Evolutionary conservation across 1,284 basidiomycete genomes (phyloP).

Genomic region (Cutaneotrichosporon spelunceum): DNA sequence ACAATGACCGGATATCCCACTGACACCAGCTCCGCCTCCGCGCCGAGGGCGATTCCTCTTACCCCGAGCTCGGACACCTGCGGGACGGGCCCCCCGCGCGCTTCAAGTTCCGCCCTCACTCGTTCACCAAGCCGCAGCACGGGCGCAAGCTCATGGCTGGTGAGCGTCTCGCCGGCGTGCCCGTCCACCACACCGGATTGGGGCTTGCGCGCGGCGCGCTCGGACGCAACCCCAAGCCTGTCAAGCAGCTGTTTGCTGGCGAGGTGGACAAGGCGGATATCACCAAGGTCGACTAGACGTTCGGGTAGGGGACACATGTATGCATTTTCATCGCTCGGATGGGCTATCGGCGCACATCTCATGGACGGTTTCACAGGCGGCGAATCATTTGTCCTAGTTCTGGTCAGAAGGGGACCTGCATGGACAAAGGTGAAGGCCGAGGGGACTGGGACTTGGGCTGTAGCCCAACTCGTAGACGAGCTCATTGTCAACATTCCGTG

Average conservation of each 20-base stretch:
- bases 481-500: too few species aligned
- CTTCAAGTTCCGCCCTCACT: constrained; percentile 7
- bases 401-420: too few species aligned
- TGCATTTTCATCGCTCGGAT: constrained; percentile 6
- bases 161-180: constrained; percentile 46
- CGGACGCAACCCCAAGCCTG: constrained; percentile 18
- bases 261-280: not conserved
- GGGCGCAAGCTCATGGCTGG: constrained; percentile 42
- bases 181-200: constrained; percentile 38
- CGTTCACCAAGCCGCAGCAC: constrained; percentile 19
- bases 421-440: too few species aligned
- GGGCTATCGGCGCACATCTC: too few species aligned
- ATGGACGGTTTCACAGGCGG: too few species aligned
- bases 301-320: not conserved
- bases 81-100: constrained; percentile 1
- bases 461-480: too few species aligned
- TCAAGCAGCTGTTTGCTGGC: not conserved
- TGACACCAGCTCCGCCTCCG: constrained; percentile 29
- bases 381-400: too few species aligned
- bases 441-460: too few species aligned
- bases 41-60: constrained; percentile 13
- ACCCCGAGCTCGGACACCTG: constrained; percentile 5
- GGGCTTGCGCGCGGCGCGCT: constrained; percentile 46
- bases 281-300: not conserved
- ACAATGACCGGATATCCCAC: too few species aligned